Evolutionary conservation across 2,329 filamentous ascomycete species (phyloP).

Genomic region (Samsoniella hepiali): DNA sequence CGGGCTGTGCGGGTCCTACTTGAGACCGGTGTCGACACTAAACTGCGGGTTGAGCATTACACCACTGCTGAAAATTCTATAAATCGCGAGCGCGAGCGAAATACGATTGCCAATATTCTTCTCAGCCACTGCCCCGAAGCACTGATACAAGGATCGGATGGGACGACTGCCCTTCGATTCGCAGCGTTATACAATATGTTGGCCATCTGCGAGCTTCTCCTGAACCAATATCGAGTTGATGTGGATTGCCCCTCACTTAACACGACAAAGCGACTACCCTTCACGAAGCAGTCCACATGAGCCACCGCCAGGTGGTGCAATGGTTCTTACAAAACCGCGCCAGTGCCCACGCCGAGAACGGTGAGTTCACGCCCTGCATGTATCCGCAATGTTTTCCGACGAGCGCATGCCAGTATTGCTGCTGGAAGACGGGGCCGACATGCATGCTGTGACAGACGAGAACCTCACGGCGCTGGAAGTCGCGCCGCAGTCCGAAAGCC

Average conservation of each 20-base stretch:
- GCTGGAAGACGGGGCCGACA: background rate
- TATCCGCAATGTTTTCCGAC: background rate
- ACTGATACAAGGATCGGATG: background rate
- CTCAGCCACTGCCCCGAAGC: background rate
- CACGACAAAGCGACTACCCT: background rate
- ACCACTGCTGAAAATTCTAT: no score
- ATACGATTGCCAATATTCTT: background rate
- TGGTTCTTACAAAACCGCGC: background rate
- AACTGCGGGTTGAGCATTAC: background rate
- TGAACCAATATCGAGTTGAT: background rate
- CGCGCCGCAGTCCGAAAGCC: background rate
- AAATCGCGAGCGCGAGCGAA: no score
- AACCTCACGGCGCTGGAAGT: background rate
- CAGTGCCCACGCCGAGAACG: background rate
- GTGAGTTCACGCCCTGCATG: background rate
- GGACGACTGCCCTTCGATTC: background rate
- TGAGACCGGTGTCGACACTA: background rate
- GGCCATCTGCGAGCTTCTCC: background rate
- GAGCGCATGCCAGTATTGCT: background rate
- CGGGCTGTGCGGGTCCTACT: background rate
- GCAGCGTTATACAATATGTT: background rate
- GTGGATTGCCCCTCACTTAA: background rate
- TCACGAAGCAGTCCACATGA: background rate
- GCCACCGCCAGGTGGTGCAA: background rate
- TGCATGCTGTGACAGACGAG: background rate